Evolutionary conservation across 164 flowering plant species (phyloP).

Genomic region (Cinnamomum chago): DNA sequence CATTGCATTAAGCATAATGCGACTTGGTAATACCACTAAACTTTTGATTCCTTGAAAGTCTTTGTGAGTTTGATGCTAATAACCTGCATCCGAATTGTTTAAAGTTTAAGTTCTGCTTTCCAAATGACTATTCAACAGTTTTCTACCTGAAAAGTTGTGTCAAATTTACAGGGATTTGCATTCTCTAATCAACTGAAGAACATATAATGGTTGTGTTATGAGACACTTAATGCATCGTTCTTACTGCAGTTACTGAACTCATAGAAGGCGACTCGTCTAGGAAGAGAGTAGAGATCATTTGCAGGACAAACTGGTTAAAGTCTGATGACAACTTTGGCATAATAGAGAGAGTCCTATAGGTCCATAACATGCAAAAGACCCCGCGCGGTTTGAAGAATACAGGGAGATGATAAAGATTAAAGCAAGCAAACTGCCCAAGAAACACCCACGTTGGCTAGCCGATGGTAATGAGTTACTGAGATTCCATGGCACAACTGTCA

Average conservation of each 20-base stretch:
- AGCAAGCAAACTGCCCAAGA: slow-evolving; percentile 68
- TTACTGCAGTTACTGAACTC: slow-evolving; percentile 52
- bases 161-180: not conserved
- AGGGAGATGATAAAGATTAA: slow-evolving; percentile 57
- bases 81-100: no score
- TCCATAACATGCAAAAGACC: slow-evolving; percentile 61
- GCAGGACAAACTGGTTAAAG: slow-evolving; percentile 57
- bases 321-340: slow-evolving; percentile 44
- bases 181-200: not conserved
- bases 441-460: slow-evolving; percentile 71
- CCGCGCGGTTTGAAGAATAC: slow-evolving; percentile 60
- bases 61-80: no score
- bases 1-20: no score
- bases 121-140: not conserved
- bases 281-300: slow-evolving; percentile 63
- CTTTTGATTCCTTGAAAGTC: no score
- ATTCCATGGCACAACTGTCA: slow-evolving; percentile 54
- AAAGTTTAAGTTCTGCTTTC: not conserved
- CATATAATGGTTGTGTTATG: not conserved
- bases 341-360: slow-evolving; percentile 57
- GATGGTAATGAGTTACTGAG: slow-evolving; percentile 71
- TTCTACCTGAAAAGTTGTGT: not conserved
- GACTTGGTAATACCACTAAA: no score
- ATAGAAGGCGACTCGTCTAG: slow-evolving; percentile 66
- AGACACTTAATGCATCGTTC: not conserved